Conservation (phyloP, 2,329 filamentous ascomycete species). For the Colletotrichum abscissum region DNA sequence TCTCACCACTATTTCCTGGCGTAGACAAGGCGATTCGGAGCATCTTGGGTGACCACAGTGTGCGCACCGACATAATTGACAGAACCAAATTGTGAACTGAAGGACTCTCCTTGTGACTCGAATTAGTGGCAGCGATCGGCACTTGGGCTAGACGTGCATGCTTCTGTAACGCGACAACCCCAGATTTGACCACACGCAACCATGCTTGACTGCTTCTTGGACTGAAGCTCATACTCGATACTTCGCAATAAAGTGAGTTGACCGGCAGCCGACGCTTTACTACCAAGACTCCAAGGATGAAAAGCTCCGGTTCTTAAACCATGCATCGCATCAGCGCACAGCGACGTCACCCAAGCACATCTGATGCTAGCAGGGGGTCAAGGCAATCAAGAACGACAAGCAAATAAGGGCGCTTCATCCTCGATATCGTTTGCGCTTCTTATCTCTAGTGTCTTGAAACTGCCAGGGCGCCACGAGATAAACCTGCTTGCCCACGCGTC, state of each 20-base stretch:
- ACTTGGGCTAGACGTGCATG: not conserved
- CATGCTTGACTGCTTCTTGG: not conserved
- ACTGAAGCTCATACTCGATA: not conserved
- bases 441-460: not conserved
- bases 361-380: not conserved
- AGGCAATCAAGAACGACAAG: not conserved
- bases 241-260: not conserved
- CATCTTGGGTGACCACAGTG: not conserved
- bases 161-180: not conserved
- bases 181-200: not conserved
- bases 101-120: not conserved
- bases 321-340: not conserved
- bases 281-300: not conserved
- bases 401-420: not conserved
- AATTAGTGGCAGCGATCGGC: not conserved
- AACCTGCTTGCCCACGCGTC: not conserved
- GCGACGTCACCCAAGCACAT: not conserved
- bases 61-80: not conserved
- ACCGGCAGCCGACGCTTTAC: too few relatives aligned
- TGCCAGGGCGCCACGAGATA: not conserved
- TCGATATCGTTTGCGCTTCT: not conserved
- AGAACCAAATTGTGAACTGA: not conserved
- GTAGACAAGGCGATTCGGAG: not conserved
- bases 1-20: too few relatives aligned
- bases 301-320: not conserved